Conservation (phyloP, 352 stramenopile genomes). For the Phytopythium delawarense region DNA sequence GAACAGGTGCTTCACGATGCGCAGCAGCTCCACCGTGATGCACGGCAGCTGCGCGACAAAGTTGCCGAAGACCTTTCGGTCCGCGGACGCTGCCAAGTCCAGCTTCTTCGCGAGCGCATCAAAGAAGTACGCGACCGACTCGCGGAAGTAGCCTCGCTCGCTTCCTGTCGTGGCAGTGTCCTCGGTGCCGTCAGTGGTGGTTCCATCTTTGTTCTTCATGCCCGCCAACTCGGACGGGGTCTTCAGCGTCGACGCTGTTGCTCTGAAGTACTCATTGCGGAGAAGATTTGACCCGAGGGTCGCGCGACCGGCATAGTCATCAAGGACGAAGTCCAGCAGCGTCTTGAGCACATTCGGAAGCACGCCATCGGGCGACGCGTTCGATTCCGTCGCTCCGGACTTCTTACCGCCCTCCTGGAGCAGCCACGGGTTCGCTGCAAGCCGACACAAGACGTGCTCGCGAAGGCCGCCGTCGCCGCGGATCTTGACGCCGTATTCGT, state of each 20-base stretch:
- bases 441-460: constrained; percentile 61
- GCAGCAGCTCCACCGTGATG: constrained; percentile 56
- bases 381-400: not conserved
- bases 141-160: constrained; percentile 25
- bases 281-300: constrained; percentile 51
- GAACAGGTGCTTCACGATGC: constrained; percentile 43
- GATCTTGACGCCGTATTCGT: constrained; percentile 68
- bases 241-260: constrained; percentile 14
- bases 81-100: constrained; percentile 50
- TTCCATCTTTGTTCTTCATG: not conserved
- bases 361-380: constrained; percentile 9
- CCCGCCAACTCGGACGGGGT: not conserved
- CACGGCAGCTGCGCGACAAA: constrained; percentile 53
- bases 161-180: not conserved
- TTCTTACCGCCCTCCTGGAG: constrained; percentile 42
- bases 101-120: constrained; percentile 32
- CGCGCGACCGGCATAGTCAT: constrained; percentile 44
- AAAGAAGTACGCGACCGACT: constrained; percentile 52
- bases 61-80: constrained; percentile 66
- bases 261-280: constrained; percentile 59
- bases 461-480: constrained; percentile 57
- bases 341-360: constrained; percentile 61
- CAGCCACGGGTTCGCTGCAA: constrained; percentile 62
- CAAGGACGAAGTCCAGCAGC: constrained; percentile 64
- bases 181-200: not conserved